Evolutionary conservation across 495 filamentous ascomycete species (phyloP), one percentile per base, ranked within the genome.

Genomic region (Penicillium cataractarum): DNA sequence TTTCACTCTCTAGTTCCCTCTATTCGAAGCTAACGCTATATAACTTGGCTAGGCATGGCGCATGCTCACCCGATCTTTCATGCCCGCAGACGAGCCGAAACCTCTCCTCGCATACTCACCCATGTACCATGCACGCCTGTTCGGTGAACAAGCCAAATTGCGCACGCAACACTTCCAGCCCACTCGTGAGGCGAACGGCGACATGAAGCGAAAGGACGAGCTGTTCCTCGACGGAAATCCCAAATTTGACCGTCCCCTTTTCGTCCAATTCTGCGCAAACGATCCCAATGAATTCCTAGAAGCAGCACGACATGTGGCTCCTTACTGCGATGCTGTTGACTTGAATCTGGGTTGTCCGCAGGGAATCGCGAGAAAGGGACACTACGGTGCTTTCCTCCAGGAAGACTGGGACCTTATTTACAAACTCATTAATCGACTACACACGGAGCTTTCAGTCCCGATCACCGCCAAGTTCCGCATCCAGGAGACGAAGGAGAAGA

Each of bases 301-400:
- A 37, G 93, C 94, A 2, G 94, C 94, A 3, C 80, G 83, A 24
- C 80, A 89, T 54, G 92, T 91, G 0, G 84, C 87, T 3, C 90
- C 90, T 0, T 90, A 91, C 76, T 97, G 93, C 71, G 95, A 99
- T 70, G 95, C 93, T 3, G 90, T 99, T 9, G 96, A 99, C 73
- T 78, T 99, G 64, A 99, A 99, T 71, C 83, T 99, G 1, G 95
- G 95, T n/a, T 99, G 95, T 78, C 95, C 95, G 2, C 95, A 99
- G 70, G 93, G 93, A 2, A 99, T 99, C 59, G 95, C 95, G 33
- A 84, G 83, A 66, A 90, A 87, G 68, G 95, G 95, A 5, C 88
- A 91, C 68, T 99, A 99, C 69, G 95, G 95, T 9, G 88, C 93
- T 10, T 99, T 97, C 69, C 76, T 99, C 42, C 95, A 99, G 70